phyloP scores from a whole-genome alignment of 73 alveolate genomes.

The Paramecium sexaurelia region DNA sequence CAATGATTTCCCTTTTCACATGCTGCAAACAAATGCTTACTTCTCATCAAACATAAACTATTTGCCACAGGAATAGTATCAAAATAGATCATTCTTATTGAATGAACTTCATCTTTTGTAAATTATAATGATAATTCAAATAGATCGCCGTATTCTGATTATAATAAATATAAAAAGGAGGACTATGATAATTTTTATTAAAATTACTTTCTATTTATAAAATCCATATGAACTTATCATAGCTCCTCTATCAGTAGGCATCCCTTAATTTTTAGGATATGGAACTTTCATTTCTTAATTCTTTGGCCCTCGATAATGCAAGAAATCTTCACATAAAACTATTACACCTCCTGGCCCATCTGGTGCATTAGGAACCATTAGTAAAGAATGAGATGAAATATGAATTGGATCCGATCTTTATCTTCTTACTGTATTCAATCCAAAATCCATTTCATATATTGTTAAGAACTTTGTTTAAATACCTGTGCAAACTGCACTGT shows the following conservation, averaged over 20 bases:
- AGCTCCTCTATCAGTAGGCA: slow-evolving; percentile 58
- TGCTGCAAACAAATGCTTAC: slow-evolving; percentile 94
- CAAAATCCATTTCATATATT: slow-evolving; percentile 98
- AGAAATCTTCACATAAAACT: slow-evolving; percentile 73
- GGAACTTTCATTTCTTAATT: slow-evolving; percentile 59
- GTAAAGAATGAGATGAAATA: slow-evolving; percentile 94
- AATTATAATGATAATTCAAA: slow-evolving; percentile 84
- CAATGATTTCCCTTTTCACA: slow-evolving; percentile 96
- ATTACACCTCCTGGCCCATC: slow-evolving; percentile 98
- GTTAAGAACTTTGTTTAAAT: slow-evolving; percentile 86
- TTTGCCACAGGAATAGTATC: slow-evolving; percentile 95
- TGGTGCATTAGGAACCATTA: slow-evolving; percentile 96
- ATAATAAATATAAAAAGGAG: slow-evolving; percentile 91
- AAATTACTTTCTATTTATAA: slow-evolving; percentile 42
- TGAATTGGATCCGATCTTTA: slow-evolving; percentile 93
- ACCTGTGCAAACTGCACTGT: slow-evolving; percentile 86
- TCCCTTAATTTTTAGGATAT: slow-evolving; percentile 59
- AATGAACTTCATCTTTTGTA: slow-evolving; percentile 80
- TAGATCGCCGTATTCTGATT: slow-evolving; percentile 97
- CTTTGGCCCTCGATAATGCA: slow-evolving; percentile 71
- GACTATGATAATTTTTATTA: background rate
- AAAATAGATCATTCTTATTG: slow-evolving; percentile 85
- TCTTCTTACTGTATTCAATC: slow-evolving; percentile 97
- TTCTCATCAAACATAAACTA: slow-evolving; percentile 87
- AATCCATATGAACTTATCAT: slow-evolving; percentile 66